These are phyloP conservation scores for Pilaira anomala DNA, from an alignment of 192 early-diverging fungal genomes.

Conservation along the genomic window DNA sequence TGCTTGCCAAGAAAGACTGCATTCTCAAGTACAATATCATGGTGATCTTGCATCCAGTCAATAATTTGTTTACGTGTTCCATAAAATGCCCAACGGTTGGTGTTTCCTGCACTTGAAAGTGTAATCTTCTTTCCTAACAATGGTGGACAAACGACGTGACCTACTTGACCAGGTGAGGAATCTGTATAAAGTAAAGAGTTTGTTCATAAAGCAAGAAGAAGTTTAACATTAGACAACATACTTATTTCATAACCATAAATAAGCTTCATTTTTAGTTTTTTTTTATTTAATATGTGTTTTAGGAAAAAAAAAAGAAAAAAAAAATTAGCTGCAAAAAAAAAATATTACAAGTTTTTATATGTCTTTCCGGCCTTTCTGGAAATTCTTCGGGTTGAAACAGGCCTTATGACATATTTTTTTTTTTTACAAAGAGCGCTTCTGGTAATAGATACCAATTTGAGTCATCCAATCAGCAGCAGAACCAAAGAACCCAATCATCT, in stretches of 20 bases:
- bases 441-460: slow-evolving; percentile 51
- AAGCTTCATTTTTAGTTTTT: slow-evolving; percentile 14
- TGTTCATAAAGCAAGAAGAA: not conserved
- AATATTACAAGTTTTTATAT: no score
- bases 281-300: not conserved
- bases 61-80: slow-evolving; percentile 48
- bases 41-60: slow-evolving; percentile 41
- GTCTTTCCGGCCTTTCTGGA: not conserved
- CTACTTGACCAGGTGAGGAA: not conserved
- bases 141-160: slow-evolving; percentile 43
- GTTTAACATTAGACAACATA: no score
- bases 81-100: slow-evolving; percentile 44
- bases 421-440: not conserved
- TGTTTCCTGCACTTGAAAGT: slow-evolving; percentile 40
- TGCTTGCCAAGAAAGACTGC: slow-evolving; percentile 36
- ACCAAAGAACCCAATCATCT: slow-evolving; percentile 55
- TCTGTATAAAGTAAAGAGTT: not conserved
- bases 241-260: slow-evolving; percentile 37
- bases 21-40: slow-evolving; percentile 32
- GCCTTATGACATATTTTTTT: no score
- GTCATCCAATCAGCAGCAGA: slow-evolving; percentile 53
- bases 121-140: slow-evolving; percentile 42
- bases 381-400: not conserved
- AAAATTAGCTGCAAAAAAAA: not conserved
- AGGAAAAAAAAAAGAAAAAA: not conserved